These are phyloP conservation scores for Brettanomyces sp. DNA, from an alignment of 805 yeast genomes.

Conservation along the genomic window DNA sequence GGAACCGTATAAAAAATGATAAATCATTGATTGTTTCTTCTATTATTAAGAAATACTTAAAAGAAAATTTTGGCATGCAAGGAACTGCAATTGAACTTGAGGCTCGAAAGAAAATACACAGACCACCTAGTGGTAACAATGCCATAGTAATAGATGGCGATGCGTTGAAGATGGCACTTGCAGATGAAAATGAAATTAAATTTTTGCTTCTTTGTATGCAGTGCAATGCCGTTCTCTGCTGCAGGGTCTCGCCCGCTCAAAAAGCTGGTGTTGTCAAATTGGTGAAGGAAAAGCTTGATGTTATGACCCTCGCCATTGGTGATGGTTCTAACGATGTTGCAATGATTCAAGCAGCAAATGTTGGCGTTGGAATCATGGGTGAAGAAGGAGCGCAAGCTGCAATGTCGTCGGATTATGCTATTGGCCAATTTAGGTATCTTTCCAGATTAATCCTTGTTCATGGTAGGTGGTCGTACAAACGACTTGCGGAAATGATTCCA, in stretches of 20 bases:
- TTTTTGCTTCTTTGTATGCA: constrained; percentile 68
- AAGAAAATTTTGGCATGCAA: constrained; percentile 44
- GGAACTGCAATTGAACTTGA: constrained; percentile 53
- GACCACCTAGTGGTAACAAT: constrained; percentile 56
- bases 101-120: constrained; percentile 48
- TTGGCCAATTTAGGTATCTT: constrained; percentile 73
- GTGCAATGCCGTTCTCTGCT: constrained; percentile 74
- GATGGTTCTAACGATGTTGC: constrained; percentile 89
- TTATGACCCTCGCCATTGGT: constrained; percentile 82
- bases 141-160: constrained; percentile 78
- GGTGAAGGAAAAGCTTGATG: constrained; percentile 65
- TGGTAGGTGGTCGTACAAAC: constrained; percentile 81
- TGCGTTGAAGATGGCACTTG: constrained; percentile 50
- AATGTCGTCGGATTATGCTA: constrained; percentile 80
- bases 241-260: constrained; percentile 84
- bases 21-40: constrained; percentile 30
- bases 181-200: constrained; percentile 34
- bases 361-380: constrained; percentile 87
- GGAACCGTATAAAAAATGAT: constrained; percentile 10
- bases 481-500: constrained; percentile 79
- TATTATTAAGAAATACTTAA: constrained; percentile 43
- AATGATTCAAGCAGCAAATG: constrained; percentile 82
- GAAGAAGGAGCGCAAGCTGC: constrained; percentile 88
- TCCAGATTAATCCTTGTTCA: constrained; percentile 62
- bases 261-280: constrained; percentile 76